Conservation (phyloP, 768 basidiomycete genomes). For the Lactifluus hygrophoroides region DNA sequence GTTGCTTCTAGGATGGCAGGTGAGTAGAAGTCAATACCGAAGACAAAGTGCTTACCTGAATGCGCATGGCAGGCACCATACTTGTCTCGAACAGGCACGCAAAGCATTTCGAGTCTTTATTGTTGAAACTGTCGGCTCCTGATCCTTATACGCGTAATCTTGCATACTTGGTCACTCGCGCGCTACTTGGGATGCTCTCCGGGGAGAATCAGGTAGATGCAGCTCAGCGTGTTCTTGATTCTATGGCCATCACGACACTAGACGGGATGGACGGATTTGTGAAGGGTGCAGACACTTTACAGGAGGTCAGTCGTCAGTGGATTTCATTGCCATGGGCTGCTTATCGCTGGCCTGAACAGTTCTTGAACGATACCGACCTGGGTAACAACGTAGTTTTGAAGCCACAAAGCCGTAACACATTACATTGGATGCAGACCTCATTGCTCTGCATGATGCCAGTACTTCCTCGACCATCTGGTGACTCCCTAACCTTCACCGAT, state of each 20-base stretch:
- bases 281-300: conserved; percentile 24
- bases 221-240: conserved; percentile 39
- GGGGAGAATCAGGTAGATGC: conserved; percentile 52
- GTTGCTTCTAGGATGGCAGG: conserved; percentile 60
- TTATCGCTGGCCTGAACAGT: conserved; percentile 28
- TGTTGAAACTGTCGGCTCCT: conserved; percentile 41
- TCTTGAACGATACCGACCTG: conserved; percentile 36
- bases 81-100: conserved; percentile 39
- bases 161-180: conserved; percentile 54
- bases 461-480: conserved; percentile 38
- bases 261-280: conserved; percentile 35
- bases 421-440: conserved; percentile 49
- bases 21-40: conserved; percentile 25
- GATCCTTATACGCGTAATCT: conserved; percentile 48
- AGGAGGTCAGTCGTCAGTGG: conserved; percentile 23
- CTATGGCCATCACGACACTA: conserved; percentile 39
- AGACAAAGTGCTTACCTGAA: background rate
- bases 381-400: conserved; percentile 47
- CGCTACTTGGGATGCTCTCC: conserved; percentile 46
- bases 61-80: conserved; percentile 48
- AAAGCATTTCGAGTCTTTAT: conserved; percentile 39
- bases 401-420: conserved; percentile 49
- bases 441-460: conserved; percentile 42
- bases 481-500: conserved; percentile 45
- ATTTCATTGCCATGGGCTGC: background rate